Evolutionary conservation across 2,329 filamentous ascomycete species (phyloP).

Genomic region (Akanthomyces dipterigenus): DNA sequence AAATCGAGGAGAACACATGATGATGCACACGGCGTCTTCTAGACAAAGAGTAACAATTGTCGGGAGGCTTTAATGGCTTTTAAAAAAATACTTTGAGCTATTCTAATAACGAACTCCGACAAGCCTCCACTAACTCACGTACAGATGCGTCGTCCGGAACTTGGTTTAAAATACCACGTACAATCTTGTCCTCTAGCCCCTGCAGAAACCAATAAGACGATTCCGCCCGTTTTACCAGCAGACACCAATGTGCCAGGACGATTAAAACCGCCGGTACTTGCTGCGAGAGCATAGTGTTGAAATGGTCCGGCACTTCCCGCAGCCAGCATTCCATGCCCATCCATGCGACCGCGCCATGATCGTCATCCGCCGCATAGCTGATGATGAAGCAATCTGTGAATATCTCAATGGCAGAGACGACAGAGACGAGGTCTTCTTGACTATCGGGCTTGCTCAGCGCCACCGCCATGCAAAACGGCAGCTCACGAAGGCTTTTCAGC

Average conservation of each 20-base stretch:
- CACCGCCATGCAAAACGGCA: not conserved
- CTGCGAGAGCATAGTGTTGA: not conserved
- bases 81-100: not conserved
- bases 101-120: not conserved
- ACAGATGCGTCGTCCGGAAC: not conserved
- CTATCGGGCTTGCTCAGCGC: conserved; percentile 1
- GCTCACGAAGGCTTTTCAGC: not conserved
- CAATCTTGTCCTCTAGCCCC: not conserved
- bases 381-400: not conserved
- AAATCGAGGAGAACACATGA: no score
- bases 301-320: not conserved
- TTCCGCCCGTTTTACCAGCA: not conserved
- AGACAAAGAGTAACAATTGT: not conserved
- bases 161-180: not conserved
- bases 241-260: not conserved
- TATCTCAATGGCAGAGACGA: conserved; percentile 1
- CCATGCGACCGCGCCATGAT: not conserved
- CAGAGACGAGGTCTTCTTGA: not conserved
- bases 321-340: not conserved
- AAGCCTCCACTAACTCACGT: not conserved
- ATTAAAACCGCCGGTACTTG: not conserved
- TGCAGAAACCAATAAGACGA: not conserved
- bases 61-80: not conserved
- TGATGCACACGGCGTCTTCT: not conserved
- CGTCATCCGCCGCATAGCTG: not conserved